Base-by-base conservation (phyloP, 352 stramenopile species). In the Thalassiosira delicatula region DNA sequence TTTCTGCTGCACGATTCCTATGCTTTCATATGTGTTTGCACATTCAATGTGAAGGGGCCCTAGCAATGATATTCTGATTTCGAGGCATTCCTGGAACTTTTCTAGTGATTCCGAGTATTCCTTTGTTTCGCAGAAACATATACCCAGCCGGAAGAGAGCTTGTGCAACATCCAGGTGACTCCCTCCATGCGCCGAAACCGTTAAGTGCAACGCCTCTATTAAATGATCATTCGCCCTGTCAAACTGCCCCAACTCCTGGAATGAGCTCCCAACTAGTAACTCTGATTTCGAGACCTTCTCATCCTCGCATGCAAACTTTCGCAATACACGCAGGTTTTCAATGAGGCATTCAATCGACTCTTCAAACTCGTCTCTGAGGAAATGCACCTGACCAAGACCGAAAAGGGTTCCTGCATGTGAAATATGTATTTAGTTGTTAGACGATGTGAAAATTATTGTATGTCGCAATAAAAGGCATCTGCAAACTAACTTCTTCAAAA, bases 1-100 rank as follows among this genome's bases (percentile, higher is more conserved):
- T 70, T 91, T 89, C 67, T 91, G 86, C 49, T 91, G 75, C 11
- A 91, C 82, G 49, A 89, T 91, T 14, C 83, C 86, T 57, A 89
- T 88, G 21, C 84, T 91, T 70, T 91, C 86, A 56, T 87, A 86
- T 21, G 83, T 88, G 40, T 86, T 84, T 2, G 76, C 77, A 51
- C 79, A 86, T 63, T 91, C 83, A 54, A 85, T 79, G 59, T 89
- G 66, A 61, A 76, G 76, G 33, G 84, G 83, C 19, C 81, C 83
- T 33, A 89, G 62, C 27, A 83, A 61, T 8, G 65, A 53, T n/a
- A 56, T 75, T 87, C 83, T 42, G 7, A 90, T 88, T 30, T 75
- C 61, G 30, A 88, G 80, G 49, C 76, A 85, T 32, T 89, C 67
- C 30, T 84, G 30, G 74, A 88, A 90, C 30, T 81, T 84, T 29